Evolutionary conservation across 257 asterid species (phyloP).

Genomic region (Nicotiana undulata): DNA sequence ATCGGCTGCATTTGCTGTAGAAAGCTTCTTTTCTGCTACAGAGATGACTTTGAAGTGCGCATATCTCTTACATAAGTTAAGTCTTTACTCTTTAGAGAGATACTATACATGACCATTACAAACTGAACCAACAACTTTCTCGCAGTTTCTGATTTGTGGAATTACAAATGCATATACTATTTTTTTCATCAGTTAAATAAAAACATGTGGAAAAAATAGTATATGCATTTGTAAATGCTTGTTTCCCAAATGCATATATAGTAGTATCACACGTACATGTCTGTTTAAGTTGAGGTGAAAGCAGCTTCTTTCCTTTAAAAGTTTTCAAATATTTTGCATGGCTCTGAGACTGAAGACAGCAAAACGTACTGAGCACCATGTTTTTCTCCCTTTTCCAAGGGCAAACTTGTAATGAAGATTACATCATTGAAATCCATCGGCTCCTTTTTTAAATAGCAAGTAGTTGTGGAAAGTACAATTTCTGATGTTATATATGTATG

Average conservation of each 20-base stretch:
- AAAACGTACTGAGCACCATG: slow-evolving; percentile 3
- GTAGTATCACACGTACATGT: neutral
- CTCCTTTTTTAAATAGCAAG: neutral
- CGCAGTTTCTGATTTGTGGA: neutral
- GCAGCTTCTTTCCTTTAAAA: neutral
- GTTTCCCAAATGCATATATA: neutral
- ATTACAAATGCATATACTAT: neutral
- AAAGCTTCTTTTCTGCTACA: neutral
- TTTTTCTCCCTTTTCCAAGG: neutral
- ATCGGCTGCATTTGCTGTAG: too few species aligned
- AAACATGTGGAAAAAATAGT: too few species aligned
- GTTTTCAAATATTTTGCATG: slow-evolving; percentile 1
- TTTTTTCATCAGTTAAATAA: neutral
- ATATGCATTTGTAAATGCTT: neutral
- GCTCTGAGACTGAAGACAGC: neutral
- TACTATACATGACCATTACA: neutral
- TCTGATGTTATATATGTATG: neutral
- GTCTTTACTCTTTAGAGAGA: neutral
- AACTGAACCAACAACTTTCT: neutral
- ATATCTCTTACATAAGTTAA: neutral
- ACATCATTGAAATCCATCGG: neutral
- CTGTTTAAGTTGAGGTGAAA: neutral
- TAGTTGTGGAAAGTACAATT: neutral
- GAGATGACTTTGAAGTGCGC: neutral
- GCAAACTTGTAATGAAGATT: neutral